Conservation (phyloP, 192 early-diverging fungal genomes). For the Jimgerdemannia flammicorona region DNA sequence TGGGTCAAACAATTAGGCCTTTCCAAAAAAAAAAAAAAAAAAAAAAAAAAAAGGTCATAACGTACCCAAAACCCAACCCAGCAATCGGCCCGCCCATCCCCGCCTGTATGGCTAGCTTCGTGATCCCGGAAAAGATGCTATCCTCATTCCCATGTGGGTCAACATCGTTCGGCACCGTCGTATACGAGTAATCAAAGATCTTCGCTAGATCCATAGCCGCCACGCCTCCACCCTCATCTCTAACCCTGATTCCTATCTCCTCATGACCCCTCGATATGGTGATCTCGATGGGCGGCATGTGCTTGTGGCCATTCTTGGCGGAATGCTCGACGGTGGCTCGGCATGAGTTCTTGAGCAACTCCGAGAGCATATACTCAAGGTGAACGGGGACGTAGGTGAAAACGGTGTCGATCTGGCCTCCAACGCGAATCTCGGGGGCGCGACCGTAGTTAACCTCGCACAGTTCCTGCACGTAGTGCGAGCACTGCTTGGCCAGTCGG, state of each 20-base stretch:
- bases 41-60: not conserved
- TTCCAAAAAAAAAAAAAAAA: too few species aligned
- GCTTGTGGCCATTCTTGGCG: slow-evolving; percentile 35
- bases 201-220: slow-evolving; percentile 64
- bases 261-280: slow-evolving; percentile 75
- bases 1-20: too few species aligned
- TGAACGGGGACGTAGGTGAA: slow-evolving; percentile 89
- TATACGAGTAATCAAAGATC: slow-evolving; percentile 93
- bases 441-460: slow-evolving; percentile 91
- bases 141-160: slow-evolving; percentile 28
- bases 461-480: slow-evolving; percentile 74
- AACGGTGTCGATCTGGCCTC: slow-evolving; percentile 60
- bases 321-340: slow-evolving; percentile 79
- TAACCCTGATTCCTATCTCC: slow-evolving; percentile 79
- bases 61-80: slow-evolving; percentile 49
- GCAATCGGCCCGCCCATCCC: slow-evolving; percentile 94
- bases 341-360: slow-evolving; percentile 86
- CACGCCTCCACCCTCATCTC: slow-evolving; percentile 93
- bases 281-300: slow-evolving; percentile 78
- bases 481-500: slow-evolving; percentile 61
- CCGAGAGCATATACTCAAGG: slow-evolving; percentile 90
- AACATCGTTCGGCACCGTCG: slow-evolving; percentile 66
- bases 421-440: slow-evolving; percentile 65
- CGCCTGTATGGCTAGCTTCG: slow-evolving; percentile 77
- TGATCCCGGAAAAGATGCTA: slow-evolving; percentile 71